Evolutionary conservation across 1,284 basidiomycete genomes (phyloP).

Genomic region (Paramarasmius palmivorus): DNA sequence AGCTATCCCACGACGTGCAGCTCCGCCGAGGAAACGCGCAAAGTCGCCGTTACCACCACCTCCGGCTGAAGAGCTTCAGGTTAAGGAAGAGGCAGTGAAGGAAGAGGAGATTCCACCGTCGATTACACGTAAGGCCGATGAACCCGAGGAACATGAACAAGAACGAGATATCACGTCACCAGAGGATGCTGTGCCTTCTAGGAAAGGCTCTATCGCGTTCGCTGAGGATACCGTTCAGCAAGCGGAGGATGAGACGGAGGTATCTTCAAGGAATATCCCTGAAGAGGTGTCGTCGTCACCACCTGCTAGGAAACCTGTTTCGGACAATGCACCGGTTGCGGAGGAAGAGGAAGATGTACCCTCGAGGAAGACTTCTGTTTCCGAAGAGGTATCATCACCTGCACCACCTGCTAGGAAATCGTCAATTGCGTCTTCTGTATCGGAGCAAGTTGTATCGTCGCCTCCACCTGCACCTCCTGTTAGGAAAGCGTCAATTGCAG

Average conservation of each 20-base stretch:
- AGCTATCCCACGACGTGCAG: constrained; percentile 64
- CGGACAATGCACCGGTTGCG: neutral
- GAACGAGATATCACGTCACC: neutral
- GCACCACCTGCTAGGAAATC: too few relatives aligned
- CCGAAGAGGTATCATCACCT: too few relatives aligned
- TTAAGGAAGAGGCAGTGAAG: constrained; percentile 9
- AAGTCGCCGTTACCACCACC: constrained; percentile 42
- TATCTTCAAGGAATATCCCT: too few relatives aligned
- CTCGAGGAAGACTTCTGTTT: too few relatives aligned
- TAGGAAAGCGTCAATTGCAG: too few relatives aligned
- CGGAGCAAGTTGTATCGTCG: too few relatives aligned
- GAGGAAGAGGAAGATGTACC: neutral
- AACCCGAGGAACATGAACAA: constrained; percentile 16
- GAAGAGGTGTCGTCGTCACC: neutral
- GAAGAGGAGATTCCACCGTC: constrained; percentile 11
- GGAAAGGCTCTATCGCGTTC: neutral
- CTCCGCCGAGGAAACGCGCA: constrained; percentile 66
- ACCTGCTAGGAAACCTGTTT: too few relatives aligned
- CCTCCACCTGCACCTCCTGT: neutral
- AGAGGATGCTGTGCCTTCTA: neutral
- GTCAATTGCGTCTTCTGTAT: too few relatives aligned
- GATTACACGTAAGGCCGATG: constrained; percentile 17
- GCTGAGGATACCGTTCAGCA: neutral
- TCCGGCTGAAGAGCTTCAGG: constrained; percentile 3
- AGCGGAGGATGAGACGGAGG: too few relatives aligned